These are phyloP conservation scores for Fagopyrum tataricum DNA, from an alignment of 148 eudicot genomes.

Conservation along the genomic window DNA sequence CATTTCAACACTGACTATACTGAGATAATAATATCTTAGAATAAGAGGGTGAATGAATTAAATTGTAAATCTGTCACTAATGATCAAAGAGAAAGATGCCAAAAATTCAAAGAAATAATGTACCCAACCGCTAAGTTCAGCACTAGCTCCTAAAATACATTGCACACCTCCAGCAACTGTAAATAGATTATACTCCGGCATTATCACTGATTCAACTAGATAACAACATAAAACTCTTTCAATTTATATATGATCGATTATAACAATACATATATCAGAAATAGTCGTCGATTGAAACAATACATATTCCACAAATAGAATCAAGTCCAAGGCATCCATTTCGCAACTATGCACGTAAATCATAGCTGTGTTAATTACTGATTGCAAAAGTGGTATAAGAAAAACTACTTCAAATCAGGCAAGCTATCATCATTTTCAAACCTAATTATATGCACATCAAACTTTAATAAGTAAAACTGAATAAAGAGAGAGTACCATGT, in stretches of 20 bases:
- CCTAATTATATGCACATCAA: constrained; percentile 3
- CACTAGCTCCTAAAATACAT: neutral
- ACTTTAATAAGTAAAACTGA: neutral
- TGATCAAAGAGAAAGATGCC: neutral
- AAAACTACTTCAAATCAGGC: neutral
- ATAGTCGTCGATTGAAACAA: neutral
- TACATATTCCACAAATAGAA: neutral
- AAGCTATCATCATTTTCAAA: neutral
- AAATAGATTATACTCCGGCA: neutral
- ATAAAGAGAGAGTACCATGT: constrained; percentile 37
- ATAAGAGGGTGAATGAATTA: neutral
- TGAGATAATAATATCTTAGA: neutral
- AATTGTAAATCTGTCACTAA: neutral
- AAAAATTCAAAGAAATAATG: neutral
- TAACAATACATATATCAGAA: neutral
- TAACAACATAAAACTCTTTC: neutral
- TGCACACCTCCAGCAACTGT: constrained; percentile 2
- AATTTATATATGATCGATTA: neutral
- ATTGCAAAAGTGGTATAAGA: neutral
- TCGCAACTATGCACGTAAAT: neutral
- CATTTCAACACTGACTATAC: neutral
- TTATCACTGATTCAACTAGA: neutral
- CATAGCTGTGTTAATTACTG: neutral
- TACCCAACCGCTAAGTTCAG: neutral
- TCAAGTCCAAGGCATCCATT: neutral